Percentiles rank a stretch among this genome's conserved stretches.
These are phyloP conservation scores for Tribonema minus DNA, from an alignment of 108 stramenopile species.

Conservation along the genomic window DNA sequence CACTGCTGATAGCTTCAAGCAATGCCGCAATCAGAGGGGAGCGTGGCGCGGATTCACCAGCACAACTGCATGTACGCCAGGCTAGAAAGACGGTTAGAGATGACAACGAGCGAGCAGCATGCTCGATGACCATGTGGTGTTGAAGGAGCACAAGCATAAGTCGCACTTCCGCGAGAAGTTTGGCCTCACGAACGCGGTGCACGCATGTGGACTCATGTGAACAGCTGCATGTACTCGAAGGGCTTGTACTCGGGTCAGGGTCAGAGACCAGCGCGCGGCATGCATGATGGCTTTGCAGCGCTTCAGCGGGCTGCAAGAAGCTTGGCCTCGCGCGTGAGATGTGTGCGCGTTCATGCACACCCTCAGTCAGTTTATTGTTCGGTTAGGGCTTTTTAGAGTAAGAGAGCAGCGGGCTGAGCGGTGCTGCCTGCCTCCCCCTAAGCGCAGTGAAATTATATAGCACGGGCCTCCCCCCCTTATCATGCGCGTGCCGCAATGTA, in stretches of 20 bases:
- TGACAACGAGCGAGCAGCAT: constrained; percentile 94
- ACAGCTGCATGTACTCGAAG: constrained; percentile 63
- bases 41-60: too few relatives aligned
- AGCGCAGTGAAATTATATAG: too few relatives aligned
- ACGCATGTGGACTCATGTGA: constrained; percentile 92
- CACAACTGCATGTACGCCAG: too few relatives aligned
- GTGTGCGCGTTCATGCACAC: constrained; percentile 76
- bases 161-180: constrained; percentile 89
- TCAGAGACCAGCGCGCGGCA: too few relatives aligned
- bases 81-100: too few relatives aligned
- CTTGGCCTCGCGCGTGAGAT: constrained; percentile 79
- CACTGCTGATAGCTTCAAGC: constrained; percentile 82
- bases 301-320: constrained; percentile 84
- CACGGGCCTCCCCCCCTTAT: too few relatives aligned
- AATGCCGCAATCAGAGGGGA: constrained; percentile 76
- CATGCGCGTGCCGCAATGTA: too few relatives aligned
- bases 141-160: constrained; percentile 87
- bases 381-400: too few relatives aligned
- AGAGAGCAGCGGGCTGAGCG: too few relatives aligned
- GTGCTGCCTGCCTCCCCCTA: too few relatives aligned
- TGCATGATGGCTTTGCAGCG: constrained; percentile 94
- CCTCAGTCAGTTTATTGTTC: too few relatives aligned
- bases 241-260: too few relatives aligned
- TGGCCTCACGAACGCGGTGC: constrained; percentile 82
- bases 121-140: constrained; percentile 93